These are phyloP conservation scores for Aspergillus ustus DNA, from an alignment of 2,329 filamentous ascomycete genomes.

Conservation along the genomic window DNA sequence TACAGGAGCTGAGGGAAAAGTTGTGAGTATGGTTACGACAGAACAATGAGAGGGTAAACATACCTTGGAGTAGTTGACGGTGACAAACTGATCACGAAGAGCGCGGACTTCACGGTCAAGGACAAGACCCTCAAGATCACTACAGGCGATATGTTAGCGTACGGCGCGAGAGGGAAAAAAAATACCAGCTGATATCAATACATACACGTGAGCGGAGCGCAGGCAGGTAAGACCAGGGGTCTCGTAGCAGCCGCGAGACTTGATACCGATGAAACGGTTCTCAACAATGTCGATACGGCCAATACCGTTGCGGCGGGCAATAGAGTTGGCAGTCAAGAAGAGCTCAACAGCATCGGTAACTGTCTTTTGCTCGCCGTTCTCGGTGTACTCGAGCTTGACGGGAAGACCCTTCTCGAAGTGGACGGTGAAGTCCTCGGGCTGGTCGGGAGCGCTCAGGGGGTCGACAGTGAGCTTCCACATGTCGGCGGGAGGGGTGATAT, in stretches of 20 bases:
- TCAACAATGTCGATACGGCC: conserved; percentile 84
- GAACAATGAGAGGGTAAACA: conserved; percentile 31
- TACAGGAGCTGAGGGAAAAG: conserved; percentile 17
- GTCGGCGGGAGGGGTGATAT: conserved; percentile 69
- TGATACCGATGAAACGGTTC: conserved; percentile 79
- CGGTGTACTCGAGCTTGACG: conserved; percentile 64
- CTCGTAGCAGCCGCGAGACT: conserved; percentile 82
- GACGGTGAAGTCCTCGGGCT: conserved; percentile 72
- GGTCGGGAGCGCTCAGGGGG: conserved; percentile 71
- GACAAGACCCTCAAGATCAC: conserved; percentile 57
- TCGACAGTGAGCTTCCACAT: conserved; percentile 76
- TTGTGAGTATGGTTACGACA: conserved; percentile 6
- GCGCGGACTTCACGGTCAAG: conserved; percentile 71
- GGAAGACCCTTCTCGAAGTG: conserved; percentile 78
- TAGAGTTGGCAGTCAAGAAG: conserved; percentile 72
- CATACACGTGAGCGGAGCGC: conserved; percentile 43
- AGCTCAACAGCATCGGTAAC: conserved; percentile 70
- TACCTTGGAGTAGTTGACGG: conserved; percentile 66
- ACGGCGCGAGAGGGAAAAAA: too few species aligned
- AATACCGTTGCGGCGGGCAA: conserved; percentile 73
- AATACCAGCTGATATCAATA: not conserved
- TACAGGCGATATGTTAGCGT: conserved; percentile 20
- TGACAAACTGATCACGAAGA: conserved; percentile 73
- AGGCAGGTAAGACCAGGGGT: conserved; percentile 40
- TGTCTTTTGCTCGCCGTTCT: conserved; percentile 55